Conservation (phyloP, 305 asterid species). For the Nicotiana rustica region DNA sequence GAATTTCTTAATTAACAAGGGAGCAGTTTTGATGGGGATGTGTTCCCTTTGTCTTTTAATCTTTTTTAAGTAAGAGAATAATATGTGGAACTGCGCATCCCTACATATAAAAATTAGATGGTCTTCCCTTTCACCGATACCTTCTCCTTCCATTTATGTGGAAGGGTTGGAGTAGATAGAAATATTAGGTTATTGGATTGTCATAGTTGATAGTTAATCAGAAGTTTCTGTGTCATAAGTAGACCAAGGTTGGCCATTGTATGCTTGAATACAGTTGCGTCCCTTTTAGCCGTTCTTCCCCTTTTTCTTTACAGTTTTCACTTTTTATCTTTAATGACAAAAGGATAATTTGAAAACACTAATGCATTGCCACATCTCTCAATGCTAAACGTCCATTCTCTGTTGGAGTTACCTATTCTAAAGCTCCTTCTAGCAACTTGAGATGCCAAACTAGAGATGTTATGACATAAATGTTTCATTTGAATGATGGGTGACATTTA, state of each 20-base stretch:
- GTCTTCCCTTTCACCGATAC: not conserved
- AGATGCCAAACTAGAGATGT: not conserved
- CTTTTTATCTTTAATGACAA: not conserved
- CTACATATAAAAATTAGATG: not conserved
- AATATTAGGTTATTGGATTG: conserved; percentile 14
- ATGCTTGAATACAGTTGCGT: conserved; percentile 13
- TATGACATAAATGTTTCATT: conserved; percentile 18
- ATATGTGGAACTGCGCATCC: not conserved
- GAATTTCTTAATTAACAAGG: not conserved
- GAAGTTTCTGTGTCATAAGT: not conserved
- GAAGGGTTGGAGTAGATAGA: not conserved
- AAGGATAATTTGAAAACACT: not conserved
- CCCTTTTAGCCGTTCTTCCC: not conserved
- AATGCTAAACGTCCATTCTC: not conserved
- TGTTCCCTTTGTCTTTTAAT: not conserved
- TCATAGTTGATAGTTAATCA: not conserved
- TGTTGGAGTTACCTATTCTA: not conserved
- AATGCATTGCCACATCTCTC: not conserved
- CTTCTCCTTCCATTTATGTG: not conserved
- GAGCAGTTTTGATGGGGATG: conserved; percentile 9
- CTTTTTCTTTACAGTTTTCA: not conserved
- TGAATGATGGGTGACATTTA: conserved; percentile 5
- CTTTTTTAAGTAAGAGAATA: not conserved
- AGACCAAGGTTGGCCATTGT: not conserved
- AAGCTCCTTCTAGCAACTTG: not conserved